phyloP scores from a whole-genome alignment of 106 monocot genomes.

The Allium sativum region DNA sequence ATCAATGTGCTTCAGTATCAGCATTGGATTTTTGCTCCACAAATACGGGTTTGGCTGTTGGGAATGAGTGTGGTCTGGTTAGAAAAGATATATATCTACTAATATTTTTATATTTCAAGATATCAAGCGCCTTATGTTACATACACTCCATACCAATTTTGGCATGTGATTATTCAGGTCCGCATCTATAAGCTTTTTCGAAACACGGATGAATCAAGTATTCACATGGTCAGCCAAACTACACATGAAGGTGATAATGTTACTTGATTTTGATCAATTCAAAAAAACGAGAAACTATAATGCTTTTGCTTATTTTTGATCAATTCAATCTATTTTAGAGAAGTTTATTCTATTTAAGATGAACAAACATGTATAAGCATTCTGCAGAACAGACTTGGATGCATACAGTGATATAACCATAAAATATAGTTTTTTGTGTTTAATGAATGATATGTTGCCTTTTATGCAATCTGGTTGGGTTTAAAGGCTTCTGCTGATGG shows the following conservation, averaged over 20 bases:
- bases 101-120: neutral
- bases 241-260: conserved; percentile 61
- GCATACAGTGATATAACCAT: too few relatives aligned
- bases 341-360: too few relatives aligned
- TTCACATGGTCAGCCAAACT: conserved; percentile 53
- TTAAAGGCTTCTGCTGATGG: too few relatives aligned
- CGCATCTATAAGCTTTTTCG: conserved; percentile 55
- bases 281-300: too few relatives aligned
- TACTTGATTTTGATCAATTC: too few relatives aligned
- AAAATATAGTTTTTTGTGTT: too few relatives aligned
- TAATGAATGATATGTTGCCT: too few relatives aligned
- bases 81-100: conserved; percentile 14
- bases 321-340: too few relatives aligned
- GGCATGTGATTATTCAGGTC: conserved; percentile 38
- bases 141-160: neutral
- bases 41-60: conserved; percentile 57
- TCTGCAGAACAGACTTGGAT: too few relatives aligned
- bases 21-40: conserved; percentile 64
- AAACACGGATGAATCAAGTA: conserved; percentile 23
- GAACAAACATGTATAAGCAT: too few relatives aligned
- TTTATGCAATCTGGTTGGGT: too few relatives aligned
- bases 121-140: neutral
- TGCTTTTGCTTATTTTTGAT: too few relatives aligned
- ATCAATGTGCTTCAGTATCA: conserved; percentile 41
- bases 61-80: conserved; percentile 79